Evolutionary conservation across 495 filamentous ascomycete genomes (phyloP), one percentile per base, ranked within the genome.

Genomic region (Pyrenopolyporus hunteri): DNA sequence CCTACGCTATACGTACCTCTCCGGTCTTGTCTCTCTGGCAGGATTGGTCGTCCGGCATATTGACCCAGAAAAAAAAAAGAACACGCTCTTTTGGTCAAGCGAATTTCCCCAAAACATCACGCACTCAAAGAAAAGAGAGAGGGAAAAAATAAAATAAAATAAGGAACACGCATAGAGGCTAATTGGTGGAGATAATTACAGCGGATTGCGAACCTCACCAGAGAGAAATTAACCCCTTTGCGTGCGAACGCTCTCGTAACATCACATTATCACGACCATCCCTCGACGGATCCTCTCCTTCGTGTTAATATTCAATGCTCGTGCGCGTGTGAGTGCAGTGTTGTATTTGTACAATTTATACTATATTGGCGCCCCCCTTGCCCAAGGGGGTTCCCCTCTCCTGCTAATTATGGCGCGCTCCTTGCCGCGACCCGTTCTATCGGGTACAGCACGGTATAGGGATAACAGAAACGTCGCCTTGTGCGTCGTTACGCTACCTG

Each of bases 351-450:
- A 60, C 57, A 17, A 54, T 33, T 37, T 14, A 43, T 33, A 59
- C 44, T 28, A 42, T 13, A 10, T 40, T 64, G 20, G 23, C 28
- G 14, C 23, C 28, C 22, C 55, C 59, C 59, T 63, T 48, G 23
- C 40, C 16, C 43, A 23, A 28, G 40, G 36, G 44, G 62, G 36
- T 39, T 51, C 44, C 44, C 42, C 39, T 46, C 26, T 47, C 40
- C 44, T 64, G 54, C 68, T 71, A 69, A 69, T 66, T 66, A 66
- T 71, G 68, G 66, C 53, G 66, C 57, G 57, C 48, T 64, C 63
- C 57, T 55, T 47, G 55, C 60, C 68, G 57, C 65, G 61, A 68
- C 62, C 68, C 68, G 68, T 59, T 56, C 62, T 54, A 51, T 45
- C 66, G 66, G 68, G 60, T 68, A 64, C 40, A 64, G 52, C 59